Evolutionary conservation across 352 stramenopile species (phyloP), one percentile per base, ranked within the genome.

Genomic region (Globisporangium okanoganense): DNA sequence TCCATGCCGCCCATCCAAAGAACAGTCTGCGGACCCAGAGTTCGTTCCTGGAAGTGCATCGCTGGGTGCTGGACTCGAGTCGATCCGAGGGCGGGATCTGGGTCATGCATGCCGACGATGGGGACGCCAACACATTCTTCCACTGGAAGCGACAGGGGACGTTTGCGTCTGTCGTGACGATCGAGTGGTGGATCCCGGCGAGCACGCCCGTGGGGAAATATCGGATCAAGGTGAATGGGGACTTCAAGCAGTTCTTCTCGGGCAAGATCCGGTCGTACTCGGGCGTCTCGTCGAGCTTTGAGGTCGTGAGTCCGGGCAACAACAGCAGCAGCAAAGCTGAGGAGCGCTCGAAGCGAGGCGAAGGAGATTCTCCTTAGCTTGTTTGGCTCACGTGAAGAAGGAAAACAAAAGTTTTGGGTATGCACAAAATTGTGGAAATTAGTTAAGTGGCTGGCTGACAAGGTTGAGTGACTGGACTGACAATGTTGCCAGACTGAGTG

Each of bases 1-100:
- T 95, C 66, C 76, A 92, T 45, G 84, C 75, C 18, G 84, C 80
- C 8, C 84, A 95, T 49, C 86, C 85, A 3, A 93, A 93, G 63
- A 95, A 95, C 70, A 85, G 89, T 33, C 60, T 95, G 45, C 72
- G 78, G 33, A 92, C 72, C 0, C 82, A 94, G 54, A 70, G 78
- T 9, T 91, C 84, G 43, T 95, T 94, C 57, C 53, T 93, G 2
- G 83, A 92, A 61, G 76, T 95, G 12, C 80, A 95, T 16, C 73
- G 77, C 10, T 92, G 80, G 80, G 56, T 85, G n/a, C 31, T 47
- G 2, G 79, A 90, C 61, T 52, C 18, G 5, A 67, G 54, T 40
- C 75, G 75, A 0, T 9, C 22, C 0, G 56, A 73, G 1, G 75
- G 70, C 14, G 85, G 82, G 22, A 58, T 90, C 10, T 95, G 86